Evolutionary conservation across 352 stramenopile genomes (phyloP).

Genomic region (Pythium periplocum): DNA sequence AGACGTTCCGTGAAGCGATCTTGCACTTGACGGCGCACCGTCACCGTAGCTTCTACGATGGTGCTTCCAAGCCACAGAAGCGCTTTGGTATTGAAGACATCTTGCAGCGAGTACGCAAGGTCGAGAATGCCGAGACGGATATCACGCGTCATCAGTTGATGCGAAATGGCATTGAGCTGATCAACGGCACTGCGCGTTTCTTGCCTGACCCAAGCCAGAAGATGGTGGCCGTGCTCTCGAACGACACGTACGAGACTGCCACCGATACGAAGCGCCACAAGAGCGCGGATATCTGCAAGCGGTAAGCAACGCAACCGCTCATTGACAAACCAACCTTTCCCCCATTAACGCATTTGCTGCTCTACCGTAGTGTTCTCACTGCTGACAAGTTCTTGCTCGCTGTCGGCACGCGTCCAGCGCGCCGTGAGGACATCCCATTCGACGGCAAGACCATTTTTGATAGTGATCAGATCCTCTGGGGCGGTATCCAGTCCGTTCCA

Average conservation of each 20-base stretch:
- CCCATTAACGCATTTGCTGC: background rate
- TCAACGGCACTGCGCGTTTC: slow-evolving; percentile 78
- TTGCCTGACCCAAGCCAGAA: slow-evolving; percentile 56
- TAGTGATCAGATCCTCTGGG: slow-evolving; percentile 83
- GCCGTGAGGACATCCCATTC: slow-evolving; percentile 78
- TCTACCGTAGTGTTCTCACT: slow-evolving; percentile 55
- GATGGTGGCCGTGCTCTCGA: slow-evolving; percentile 82
- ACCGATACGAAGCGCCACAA: slow-evolving; percentile 71
- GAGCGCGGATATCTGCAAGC: slow-evolving; percentile 80
- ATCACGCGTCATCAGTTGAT: slow-evolving; percentile 81
- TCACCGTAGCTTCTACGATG: slow-evolving; percentile 87
- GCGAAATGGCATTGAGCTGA: slow-evolving; percentile 75
- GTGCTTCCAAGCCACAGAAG: slow-evolving; percentile 54
- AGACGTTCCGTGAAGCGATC: slow-evolving; percentile 89
- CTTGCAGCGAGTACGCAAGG: slow-evolving; percentile 79
- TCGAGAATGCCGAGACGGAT: slow-evolving; percentile 78
- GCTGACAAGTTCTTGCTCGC: slow-evolving; percentile 85
- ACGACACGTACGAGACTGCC: slow-evolving; percentile 72
- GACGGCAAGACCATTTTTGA: slow-evolving; percentile 85
- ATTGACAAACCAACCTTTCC: no score
- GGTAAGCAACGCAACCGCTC: slow-evolving; percentile 23
- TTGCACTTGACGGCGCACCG: slow-evolving; percentile 86
- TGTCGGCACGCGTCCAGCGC: slow-evolving; percentile 79
- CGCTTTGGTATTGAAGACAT: slow-evolving; percentile 78
- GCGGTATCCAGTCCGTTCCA: slow-evolving; percentile 59